Base-by-base conservation (phyloP, 2,329 filamentous ascomycete species). In the Helotiales sp. region DNA sequence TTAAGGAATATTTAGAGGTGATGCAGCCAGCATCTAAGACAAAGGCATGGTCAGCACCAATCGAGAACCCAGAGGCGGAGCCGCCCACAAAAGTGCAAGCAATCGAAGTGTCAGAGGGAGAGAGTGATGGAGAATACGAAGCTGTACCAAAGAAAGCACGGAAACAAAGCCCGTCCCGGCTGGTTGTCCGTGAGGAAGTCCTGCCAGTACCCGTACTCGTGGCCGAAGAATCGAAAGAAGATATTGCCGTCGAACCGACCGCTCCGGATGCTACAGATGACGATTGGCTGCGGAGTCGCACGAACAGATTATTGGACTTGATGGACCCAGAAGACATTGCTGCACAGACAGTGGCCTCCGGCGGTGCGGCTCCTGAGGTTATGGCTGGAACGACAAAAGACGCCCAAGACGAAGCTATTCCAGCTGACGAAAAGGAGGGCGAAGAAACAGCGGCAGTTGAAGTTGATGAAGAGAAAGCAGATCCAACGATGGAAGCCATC, bases 231-330 rank as follows among this genome's bases (percentile, higher is more conserved):
- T 65, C 12, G 8, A 49, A 29, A 9, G 42, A 69, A 52, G 62
- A 68, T 42, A 63, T 66, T 25, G 62, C 25, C 66, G 46, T 63
- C 63, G 52, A 65, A 25, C 24, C 52, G 2, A 52, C 24, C 22
- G 68, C 59, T 36, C 49, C 51, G 9, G 56, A 55, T 30, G 71
- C 75, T 46, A 76, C 77, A 51, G 79, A 86, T 22, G 86, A 88
- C 60, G 93, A 98, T 73, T 99, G 95, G 95, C 79, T 97, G 66
- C 86, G 93, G 57, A 93, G 90, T 62, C 86, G 90, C 66, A 98
- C 93, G 13, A 97, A 88, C 74, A 84, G 93, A 67, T 77, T 96
- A 49, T 80, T 97, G 51, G 95, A 93, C 71, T 78, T 98, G 27
- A 80, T 93, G 54, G 91, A 96, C 67, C 70, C 70, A 13, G 66